These are phyloP conservation scores for Trypanosoma rangeli DNA, from an alignment of 208 protist genomes.

Conservation along the genomic window DNA sequence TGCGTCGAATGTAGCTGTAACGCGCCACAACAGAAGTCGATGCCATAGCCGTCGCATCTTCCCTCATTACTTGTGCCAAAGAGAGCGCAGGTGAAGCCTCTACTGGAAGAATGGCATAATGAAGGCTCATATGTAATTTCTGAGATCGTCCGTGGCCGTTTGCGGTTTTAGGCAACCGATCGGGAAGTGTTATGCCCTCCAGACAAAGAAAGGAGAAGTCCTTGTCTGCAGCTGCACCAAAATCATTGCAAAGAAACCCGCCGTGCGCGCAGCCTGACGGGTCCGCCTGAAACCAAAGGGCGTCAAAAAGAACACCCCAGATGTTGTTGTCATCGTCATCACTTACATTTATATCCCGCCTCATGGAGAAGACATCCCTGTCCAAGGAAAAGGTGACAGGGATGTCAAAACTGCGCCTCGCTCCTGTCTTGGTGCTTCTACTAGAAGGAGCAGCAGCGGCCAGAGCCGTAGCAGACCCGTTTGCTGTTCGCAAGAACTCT, in stretches of 20 bases:
- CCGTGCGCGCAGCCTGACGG: conserved; percentile 44
- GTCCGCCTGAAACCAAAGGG: conserved; percentile 74
- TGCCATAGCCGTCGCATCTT: not conserved
- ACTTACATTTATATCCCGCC: not conserved
- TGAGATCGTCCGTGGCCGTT: conserved; percentile 18
- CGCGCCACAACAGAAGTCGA: conserved; percentile 31
- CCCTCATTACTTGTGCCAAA: conserved; percentile 14
- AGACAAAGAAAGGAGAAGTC: conserved; percentile 46
- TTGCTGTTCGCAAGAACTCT: not conserved
- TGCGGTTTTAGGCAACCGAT: conserved; percentile 15
- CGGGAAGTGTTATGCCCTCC: conserved; percentile 33
- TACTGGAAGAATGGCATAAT: conserved; percentile 15
- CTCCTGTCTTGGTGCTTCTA: not conserved
- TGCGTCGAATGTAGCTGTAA: conserved; percentile 37
- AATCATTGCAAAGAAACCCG: conserved; percentile 35
- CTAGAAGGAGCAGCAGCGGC: not conserved
- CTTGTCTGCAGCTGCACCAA: conserved; percentile 11
- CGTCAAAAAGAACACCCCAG: conserved; percentile 67
- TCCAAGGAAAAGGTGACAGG: conserved; percentile 13
- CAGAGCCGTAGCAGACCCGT: not conserved
- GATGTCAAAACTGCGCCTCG: conserved; percentile 10
- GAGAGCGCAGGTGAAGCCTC: conserved; percentile 24
- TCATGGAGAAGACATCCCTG: not conserved
- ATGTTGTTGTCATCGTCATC: conserved; percentile 37
- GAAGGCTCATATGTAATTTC: conserved; percentile 19